phyloP scores from a whole-genome alignment of 768 basidiomycete genomes.

The Suillus ampliporus region DNA sequence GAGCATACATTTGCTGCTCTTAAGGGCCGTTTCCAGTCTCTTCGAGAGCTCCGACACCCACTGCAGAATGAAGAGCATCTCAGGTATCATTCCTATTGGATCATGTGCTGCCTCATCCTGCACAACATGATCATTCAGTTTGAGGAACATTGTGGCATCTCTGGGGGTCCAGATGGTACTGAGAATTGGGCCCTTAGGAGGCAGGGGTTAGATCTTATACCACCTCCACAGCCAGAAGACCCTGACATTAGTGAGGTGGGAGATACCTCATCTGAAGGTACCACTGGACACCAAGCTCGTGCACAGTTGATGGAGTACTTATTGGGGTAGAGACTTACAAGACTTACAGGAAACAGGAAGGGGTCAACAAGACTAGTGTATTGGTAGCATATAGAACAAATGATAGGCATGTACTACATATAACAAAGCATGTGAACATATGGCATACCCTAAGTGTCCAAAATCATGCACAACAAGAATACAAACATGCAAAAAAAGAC shows the following conservation, averaged over 20 bases:
- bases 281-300: not conserved
- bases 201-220: not conserved
- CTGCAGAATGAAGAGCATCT: not conserved
- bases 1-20: no score
- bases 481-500: no score
- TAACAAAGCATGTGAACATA: no score
- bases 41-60: not conserved
- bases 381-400: no score
- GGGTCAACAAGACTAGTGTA: not conserved
- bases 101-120: conserved; percentile 8
- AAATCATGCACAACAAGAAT: no score
- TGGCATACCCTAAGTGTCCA: no score
- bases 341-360: not conserved
- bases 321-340: not conserved
- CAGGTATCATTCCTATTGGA: conserved; percentile 2
- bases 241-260: not conserved
- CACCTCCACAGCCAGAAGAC: not conserved
- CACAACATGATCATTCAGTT: conserved; percentile 11
- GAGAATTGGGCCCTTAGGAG: not conserved
- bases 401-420: no score
- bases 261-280: not conserved
- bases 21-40: no score
- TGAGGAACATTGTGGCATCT: not conserved
- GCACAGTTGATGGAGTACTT: not conserved
- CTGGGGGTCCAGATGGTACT: not conserved